Evolutionary conservation across 2,329 filamentous ascomycete species (phyloP).

Genomic region (Tetracladium maxilliforme): DNA sequence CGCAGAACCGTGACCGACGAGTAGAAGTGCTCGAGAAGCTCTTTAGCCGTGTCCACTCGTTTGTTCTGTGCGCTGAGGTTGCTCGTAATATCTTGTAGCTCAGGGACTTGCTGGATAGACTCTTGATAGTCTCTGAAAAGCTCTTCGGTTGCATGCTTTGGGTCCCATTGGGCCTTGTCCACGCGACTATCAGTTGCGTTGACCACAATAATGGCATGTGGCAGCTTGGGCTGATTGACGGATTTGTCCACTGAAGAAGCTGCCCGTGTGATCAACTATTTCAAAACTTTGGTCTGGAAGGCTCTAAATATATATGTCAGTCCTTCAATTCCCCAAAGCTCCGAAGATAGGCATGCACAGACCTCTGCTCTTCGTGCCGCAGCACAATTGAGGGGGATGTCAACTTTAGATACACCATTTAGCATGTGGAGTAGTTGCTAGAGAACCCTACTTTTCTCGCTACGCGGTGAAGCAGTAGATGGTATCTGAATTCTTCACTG

Average conservation of each 20-base stretch:
- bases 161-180: slow-evolving; percentile 25
- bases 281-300: slow-evolving; percentile 24
- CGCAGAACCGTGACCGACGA: slow-evolving; percentile 30
- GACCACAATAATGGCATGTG: slow-evolving; percentile 36
- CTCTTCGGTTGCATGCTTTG: slow-evolving; percentile 19
- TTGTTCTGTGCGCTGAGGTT: slow-evolving; percentile 24
- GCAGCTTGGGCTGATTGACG: slow-evolving; percentile 36
- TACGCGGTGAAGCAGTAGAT: no score
- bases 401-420: no score
- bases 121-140: slow-evolving; percentile 19
- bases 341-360: no score
- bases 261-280: slow-evolving; percentile 32
- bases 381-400: no score
- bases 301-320: no score
- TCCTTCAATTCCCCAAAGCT: no score
- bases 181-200: slow-evolving; percentile 26
- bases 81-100: slow-evolving; percentile 20
- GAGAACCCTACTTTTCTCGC: no score
- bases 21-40: slow-evolving; percentile 33
- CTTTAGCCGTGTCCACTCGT: slow-evolving; percentile 24
- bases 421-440: no score
- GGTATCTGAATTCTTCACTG: no score
- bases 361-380: no score
- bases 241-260: slow-evolving; percentile 33
- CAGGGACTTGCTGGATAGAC: slow-evolving; percentile 16